Base-by-base conservation (phyloP, 805 yeast species). In the Saccharomycopsis sp. region DNA sequence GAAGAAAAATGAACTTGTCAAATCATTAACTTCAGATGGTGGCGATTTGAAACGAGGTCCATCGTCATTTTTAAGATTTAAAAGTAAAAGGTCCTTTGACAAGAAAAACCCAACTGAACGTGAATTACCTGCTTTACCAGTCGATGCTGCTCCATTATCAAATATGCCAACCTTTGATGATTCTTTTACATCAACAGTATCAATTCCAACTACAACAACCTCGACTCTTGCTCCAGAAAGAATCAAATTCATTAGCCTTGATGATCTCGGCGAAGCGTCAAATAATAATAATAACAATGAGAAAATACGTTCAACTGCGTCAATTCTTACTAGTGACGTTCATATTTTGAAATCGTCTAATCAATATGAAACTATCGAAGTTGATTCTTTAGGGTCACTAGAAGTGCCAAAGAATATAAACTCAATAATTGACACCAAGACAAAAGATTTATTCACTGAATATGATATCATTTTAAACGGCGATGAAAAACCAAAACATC, bases 341-440 rank as follows among this genome's bases (percentile, higher is more conserved):
- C n/a, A n/a, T n/a, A 43, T 36, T 19, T 37, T 43, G 13, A 27
- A 27, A 23, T 38, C 46, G 4, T 17, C 3, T 13, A 38, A 36
- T 9, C 20, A 43, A 21, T 43, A 43, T 16, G 46, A 43, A 20
- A 36, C 46, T 17, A 38, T 43, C 14, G 46, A 43, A 34, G 21
- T 43, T 20, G 46, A 43, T 29, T 21, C 35, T 13, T 37, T 23
- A 19, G 46, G 46, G 5, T 37, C 41, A 5, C 44, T 22, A 14
- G 21, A 29, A 11, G 36, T 29, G 14, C 17, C 17, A 8, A 29
- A n/a, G 13, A 36, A 43, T 19, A 36, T 27, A 24, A 20, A 6
- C 4, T 17, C 38, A 16, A 37, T 36, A 19, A 43, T 43, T 24
- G 46, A 43, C 35, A 43, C 46, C 17, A 36, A 28, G 8, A 17